These are phyloP conservation scores for Artemisia annua DNA, from an alignment of 129 eudicot species.

Conservation along the genomic window DNA sequence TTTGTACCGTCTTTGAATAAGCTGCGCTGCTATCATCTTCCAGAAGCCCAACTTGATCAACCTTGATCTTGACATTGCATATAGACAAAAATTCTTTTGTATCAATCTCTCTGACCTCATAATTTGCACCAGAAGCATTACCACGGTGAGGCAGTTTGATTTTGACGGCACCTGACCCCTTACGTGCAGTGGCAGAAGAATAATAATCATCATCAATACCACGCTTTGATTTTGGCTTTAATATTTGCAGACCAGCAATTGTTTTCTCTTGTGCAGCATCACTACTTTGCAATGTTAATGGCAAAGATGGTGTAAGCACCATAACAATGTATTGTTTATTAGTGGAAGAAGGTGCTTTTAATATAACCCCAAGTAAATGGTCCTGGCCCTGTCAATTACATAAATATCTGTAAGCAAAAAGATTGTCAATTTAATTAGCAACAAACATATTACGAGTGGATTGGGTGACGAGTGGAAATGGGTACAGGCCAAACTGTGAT, in stretches of 20 bases:
- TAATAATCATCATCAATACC: conserved; percentile 83
- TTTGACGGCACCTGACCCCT: conserved; percentile 69
- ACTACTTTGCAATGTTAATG: conserved; percentile 40
- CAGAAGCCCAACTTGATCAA: conserved; percentile 86
- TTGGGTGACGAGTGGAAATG: background rate
- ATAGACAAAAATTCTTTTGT: conserved; percentile 68
- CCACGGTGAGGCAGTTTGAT: conserved; percentile 87
- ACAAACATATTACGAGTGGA: background rate
- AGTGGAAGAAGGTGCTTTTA: conserved; percentile 69
- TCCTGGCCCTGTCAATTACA: conserved; percentile 65
- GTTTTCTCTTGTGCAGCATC: conserved; percentile 38
- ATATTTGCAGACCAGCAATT: conserved; percentile 49
- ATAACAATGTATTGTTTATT: conserved; percentile 73
- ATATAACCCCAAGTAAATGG: conserved; percentile 87
- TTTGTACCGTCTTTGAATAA: conserved; percentile 75
- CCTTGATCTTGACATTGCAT: conserved; percentile 69
- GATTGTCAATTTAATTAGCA: background rate
- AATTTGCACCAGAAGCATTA: conserved; percentile 74
- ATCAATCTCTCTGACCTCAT: conserved; percentile 80
- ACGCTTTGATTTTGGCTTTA: conserved; percentile 86
- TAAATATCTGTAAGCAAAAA: conserved; percentile 3
- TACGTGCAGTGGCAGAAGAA: conserved; percentile 70
- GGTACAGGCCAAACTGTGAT: background rate
- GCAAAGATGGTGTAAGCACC: conserved; percentile 79
- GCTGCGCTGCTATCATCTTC: conserved; percentile 83